Evolutionary conservation across 1,139 yeast genomes (phyloP).

Genomic region (Pichia sp.): DNA sequence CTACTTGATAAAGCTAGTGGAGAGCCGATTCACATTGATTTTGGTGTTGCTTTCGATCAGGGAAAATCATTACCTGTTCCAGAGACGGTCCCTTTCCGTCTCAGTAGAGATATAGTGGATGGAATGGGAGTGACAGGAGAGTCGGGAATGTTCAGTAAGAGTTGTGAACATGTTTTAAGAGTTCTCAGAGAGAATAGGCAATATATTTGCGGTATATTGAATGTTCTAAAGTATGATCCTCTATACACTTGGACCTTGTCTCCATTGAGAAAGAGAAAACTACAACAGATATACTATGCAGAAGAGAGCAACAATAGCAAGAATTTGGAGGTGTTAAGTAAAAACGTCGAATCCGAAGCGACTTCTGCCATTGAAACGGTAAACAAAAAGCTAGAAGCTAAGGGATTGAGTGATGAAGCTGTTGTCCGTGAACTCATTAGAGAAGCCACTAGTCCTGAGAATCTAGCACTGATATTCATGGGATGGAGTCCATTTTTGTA

Average conservation of each 20-base stretch:
- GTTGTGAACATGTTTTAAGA: slow-evolving; percentile 67
- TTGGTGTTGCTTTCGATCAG: slow-evolving; percentile 94
- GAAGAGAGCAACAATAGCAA: slow-evolving; percentile 60
- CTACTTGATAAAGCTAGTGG: slow-evolving; percentile 73
- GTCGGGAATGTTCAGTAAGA: slow-evolving; percentile 64
- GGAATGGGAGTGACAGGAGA: slow-evolving; percentile 86
- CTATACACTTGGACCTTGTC: slow-evolving; percentile 85
- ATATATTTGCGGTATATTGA: slow-evolving; percentile 72
- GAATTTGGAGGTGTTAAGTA: slow-evolving; percentile 43
- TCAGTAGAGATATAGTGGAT: slow-evolving; percentile 86
- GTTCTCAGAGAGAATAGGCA: slow-evolving; percentile 61
- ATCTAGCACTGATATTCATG: slow-evolving; percentile 66
- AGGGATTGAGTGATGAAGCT: slow-evolving; percentile 75
- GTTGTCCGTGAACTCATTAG: slow-evolving; percentile 72
- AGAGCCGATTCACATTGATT: slow-evolving; percentile 91
- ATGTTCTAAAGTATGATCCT: slow-evolving; percentile 89
- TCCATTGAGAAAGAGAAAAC: slow-evolving; percentile 51
- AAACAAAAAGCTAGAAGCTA: slow-evolving; percentile 56
- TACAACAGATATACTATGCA: slow-evolving; percentile 35
- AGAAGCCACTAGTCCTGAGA: slow-evolving; percentile 62
- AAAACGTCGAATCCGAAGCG: slow-evolving; percentile 63
- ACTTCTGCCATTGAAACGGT: slow-evolving; percentile 72
- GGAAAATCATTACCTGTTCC: slow-evolving; percentile 82
- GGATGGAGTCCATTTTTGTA: slow-evolving; percentile 72
- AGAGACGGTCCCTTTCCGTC: slow-evolving; percentile 87